Conservation (phyloP, 2,329 filamentous ascomycete species). For the Monosporascus sp. region DNA sequence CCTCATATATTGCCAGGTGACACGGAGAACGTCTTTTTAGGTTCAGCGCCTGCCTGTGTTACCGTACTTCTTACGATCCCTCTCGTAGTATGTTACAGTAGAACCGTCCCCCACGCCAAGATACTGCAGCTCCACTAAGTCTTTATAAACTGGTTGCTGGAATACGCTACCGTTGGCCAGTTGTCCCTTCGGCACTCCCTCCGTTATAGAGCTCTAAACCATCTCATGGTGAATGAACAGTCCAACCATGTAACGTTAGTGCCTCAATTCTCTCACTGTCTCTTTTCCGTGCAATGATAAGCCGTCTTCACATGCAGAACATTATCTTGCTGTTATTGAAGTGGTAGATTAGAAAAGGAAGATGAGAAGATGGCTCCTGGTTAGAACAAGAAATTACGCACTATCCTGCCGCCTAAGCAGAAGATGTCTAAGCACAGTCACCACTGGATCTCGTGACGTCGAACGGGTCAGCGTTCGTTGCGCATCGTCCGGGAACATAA, state of each 20-base stretch:
- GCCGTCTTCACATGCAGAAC: not conserved
- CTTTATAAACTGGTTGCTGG: no score
- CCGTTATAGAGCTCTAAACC: no score
- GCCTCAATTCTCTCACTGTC: no score
- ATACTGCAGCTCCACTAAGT: no score
- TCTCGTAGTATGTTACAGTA: no score
- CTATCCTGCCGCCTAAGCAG: constrained; percentile 5
- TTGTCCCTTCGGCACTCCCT: not conserved
- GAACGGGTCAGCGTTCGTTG: constrained; percentile 41
- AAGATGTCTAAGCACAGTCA: constrained; percentile 14
- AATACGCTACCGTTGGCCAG: no score
- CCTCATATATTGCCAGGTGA: no score
- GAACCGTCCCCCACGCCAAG: not conserved
- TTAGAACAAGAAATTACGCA: constrained; percentile 7
- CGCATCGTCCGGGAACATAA: constrained; percentile 44
- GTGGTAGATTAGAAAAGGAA: constrained; percentile 1
- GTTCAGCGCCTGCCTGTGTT: no score
- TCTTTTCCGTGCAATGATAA: not conserved
- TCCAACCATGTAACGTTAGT: no score
- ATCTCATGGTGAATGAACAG: no score
- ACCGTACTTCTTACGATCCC: not conserved
- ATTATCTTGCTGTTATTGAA: not conserved
- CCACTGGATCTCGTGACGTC: constrained; percentile 17
- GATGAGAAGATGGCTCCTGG: constrained; percentile 14
- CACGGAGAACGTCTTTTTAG: no score